phyloP scores from a whole-genome alignment of 2,329 filamentous ascomycete species.

The Westerdykella sp. region DNA sequence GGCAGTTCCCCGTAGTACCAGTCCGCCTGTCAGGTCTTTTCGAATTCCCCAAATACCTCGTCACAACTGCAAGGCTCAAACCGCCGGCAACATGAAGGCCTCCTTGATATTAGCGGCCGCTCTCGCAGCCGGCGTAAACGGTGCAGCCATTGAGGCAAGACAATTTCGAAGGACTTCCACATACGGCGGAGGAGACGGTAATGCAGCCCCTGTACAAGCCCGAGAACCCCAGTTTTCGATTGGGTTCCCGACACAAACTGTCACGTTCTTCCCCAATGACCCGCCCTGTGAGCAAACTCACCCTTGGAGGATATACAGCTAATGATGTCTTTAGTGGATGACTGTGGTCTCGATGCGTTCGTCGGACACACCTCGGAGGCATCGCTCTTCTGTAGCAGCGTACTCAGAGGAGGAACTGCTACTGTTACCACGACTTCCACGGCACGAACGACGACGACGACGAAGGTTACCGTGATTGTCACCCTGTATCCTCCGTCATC shows the following conservation, averaged over 20 bases:
- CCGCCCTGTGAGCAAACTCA: background rate
- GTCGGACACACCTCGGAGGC: constrained; percentile 27
- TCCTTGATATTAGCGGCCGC: constrained; percentile 16
- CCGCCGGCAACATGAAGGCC: constrained; percentile 19
- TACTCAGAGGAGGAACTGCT: constrained; percentile 18
- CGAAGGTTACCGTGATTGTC: constrained; percentile 15
- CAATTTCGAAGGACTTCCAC: constrained; percentile 10
- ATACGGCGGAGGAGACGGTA: constrained; percentile 18
- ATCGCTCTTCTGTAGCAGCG: constrained; percentile 24
- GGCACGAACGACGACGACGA: constrained; percentile 16
- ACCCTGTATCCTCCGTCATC: constrained; percentile 20
- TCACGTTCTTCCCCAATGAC: constrained; percentile 5
- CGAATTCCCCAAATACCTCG: background rate
- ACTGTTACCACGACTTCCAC: constrained; percentile 19
- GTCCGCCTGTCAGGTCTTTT: background rate
- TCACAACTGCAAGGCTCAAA: constrained; percentile 1
- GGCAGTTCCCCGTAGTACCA: constrained; percentile 2
- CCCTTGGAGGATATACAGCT: constrained; percentile 1
- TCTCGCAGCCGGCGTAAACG: constrained; percentile 18
- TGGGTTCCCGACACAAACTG: constrained; percentile 2
- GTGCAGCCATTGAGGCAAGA: constrained; percentile 17
- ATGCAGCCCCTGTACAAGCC: constrained; percentile 1
- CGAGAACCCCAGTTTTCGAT: constrained; percentile 6
- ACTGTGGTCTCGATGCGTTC: constrained; percentile 28
- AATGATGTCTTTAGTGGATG: constrained; percentile 10